phyloP scores from a whole-genome alignment of 106 monocot genomes.

The Apostasia ramifera region DNA sequence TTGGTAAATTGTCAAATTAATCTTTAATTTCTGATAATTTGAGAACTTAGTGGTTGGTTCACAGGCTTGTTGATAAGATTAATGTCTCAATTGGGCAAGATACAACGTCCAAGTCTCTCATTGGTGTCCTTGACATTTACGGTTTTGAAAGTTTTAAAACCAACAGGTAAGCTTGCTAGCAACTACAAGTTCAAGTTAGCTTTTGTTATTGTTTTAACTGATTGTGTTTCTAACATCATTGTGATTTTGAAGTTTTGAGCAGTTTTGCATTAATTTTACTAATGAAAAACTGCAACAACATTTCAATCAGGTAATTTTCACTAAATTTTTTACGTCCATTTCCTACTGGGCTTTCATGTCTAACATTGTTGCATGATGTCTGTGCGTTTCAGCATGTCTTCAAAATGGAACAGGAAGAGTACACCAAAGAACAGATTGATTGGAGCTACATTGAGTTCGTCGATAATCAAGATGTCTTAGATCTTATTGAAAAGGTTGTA shows the following conservation, averaged over 20 bases:
- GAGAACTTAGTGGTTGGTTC: not conserved
- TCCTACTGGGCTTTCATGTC: not conserved
- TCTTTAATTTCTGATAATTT: not conserved
- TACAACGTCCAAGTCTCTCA: constrained; percentile 64
- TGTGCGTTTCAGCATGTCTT: constrained; percentile 98
- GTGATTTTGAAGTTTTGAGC: constrained; percentile 61
- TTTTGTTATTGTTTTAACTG: not conserved
- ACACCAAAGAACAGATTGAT: constrained; percentile 92
- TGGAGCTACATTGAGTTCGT: constrained; percentile 99
- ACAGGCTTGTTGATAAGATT: constrained; percentile 94
- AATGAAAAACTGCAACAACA: constrained; percentile 95
- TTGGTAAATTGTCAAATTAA: not conserved
- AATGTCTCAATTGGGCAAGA: constrained; percentile 98
- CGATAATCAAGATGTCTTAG: constrained; percentile 98
- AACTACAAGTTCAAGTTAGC: not conserved
- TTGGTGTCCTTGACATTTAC: constrained; percentile 98
- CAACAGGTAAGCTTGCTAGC: constrained; percentile 50
- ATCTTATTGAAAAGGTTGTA: constrained; percentile 94
- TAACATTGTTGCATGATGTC: constrained; percentile 3
- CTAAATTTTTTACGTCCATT: not conserved
- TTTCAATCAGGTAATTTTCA: constrained; percentile 70
- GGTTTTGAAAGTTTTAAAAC: constrained; percentile 97
- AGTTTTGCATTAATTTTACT: constrained; percentile 91
- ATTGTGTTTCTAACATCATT: not conserved
- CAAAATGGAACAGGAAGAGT: constrained; percentile 98